These are phyloP conservation scores for Thermochaetoides thermophila DNA, from an alignment of 495 filamentous ascomycete species.

Conservation along the genomic window DNA sequence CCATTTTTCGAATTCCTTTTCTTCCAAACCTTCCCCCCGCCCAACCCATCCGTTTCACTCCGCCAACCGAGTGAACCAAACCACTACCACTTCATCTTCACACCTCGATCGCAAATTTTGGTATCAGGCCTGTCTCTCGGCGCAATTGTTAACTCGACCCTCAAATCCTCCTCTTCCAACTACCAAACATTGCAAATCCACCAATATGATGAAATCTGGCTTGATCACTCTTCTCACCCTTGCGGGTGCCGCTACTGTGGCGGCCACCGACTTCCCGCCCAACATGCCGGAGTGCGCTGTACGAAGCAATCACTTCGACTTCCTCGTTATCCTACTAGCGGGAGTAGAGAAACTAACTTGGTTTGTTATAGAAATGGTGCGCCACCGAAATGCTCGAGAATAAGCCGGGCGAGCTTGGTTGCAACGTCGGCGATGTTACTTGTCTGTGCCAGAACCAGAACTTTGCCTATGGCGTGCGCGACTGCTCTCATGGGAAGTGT, in stretches of 20 bases:
- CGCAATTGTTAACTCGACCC: background rate
- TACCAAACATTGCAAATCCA: background rate
- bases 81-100: background rate
- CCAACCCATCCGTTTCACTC: too few species aligned
- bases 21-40: too few species aligned
- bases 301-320: slow-evolving; percentile 16
- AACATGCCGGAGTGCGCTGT: slow-evolving; percentile 26
- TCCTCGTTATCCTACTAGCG: background rate
- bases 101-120: background rate
- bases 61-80: background rate
- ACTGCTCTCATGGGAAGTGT: slow-evolving; percentile 62
- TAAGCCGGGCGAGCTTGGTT: slow-evolving; percentile 48
- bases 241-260: slow-evolving; percentile 15
- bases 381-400: slow-evolving; percentile 55
- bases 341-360: background rate
- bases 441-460: slow-evolving; percentile 58
- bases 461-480: slow-evolving; percentile 63
- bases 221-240: slow-evolving; percentile 17
- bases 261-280: slow-evolving; percentile 16
- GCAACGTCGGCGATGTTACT: slow-evolving; percentile 32
- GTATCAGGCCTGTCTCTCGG: too few species aligned
- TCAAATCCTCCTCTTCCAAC: background rate
- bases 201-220: slow-evolving; percentile 25
- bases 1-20: too few species aligned
- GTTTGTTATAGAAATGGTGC: slow-evolving; percentile 46